Conservation (phyloP, 331 rosid genomes). For the Pyrus hybrid region DNA sequence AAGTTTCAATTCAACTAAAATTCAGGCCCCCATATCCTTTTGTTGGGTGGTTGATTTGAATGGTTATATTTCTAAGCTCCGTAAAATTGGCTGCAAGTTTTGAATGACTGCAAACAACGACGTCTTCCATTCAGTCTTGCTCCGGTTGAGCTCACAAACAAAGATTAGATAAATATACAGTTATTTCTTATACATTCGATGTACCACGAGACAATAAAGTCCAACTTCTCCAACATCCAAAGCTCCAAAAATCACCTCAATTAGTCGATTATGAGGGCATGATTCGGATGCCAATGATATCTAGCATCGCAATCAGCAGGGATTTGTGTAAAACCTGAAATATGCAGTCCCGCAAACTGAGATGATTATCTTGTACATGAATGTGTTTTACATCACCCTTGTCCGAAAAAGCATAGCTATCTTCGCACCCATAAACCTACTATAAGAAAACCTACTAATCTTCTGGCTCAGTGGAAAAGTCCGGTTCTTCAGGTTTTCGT, state of each 20-base stretch:
- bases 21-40: too few species aligned
- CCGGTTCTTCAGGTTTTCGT: constrained; percentile 89
- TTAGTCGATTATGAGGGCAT: background rate
- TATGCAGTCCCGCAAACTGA: background rate
- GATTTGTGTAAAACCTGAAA: background rate
- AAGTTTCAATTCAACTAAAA: too few species aligned
- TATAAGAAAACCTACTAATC: constrained; percentile 33
- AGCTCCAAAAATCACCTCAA: background rate
- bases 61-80: background rate
- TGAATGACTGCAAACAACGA: too few species aligned
- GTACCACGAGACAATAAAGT: background rate
- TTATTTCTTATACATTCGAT: background rate
- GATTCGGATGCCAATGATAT: background rate
- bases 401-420: background rate
- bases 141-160: background rate
- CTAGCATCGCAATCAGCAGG: background rate
- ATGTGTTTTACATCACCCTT: background rate
- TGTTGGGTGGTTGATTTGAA: background rate
- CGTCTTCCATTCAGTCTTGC: background rate
- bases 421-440: background rate
- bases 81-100: background rate
- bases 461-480: constrained; percentile 65
- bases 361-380: background rate
- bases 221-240: background rate
- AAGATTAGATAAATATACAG: background rate